Evolutionary conservation across 1,284 basidiomycete genomes (phyloP).

Genomic region (Puccinia coronata): DNA sequence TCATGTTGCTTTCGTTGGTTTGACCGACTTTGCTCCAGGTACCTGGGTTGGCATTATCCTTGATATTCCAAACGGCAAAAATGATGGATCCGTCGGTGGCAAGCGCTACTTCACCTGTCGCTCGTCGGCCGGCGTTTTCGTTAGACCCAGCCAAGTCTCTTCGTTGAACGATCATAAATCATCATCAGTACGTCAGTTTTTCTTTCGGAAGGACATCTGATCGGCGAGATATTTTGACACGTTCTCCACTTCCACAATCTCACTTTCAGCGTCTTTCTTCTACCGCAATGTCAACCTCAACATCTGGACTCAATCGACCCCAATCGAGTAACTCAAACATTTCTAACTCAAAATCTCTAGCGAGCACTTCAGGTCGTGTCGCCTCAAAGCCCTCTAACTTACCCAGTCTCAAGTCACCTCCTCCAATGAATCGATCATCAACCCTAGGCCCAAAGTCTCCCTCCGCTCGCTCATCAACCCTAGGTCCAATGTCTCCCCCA

Average conservation of each 20-base stretch:
- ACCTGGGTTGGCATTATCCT: conserved; percentile 83
- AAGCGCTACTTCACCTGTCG: conserved; percentile 81
- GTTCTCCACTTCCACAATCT: conserved; percentile 5
- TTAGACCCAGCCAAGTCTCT: conserved; percentile 82
- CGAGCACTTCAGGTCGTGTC: not conserved
- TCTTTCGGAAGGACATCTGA: conserved; percentile 20
- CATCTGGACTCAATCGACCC: conserved; percentile 34
- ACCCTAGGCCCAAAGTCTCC: conserved; percentile 22
- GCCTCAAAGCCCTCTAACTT: not conserved
- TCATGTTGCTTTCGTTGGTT: conserved; percentile 79
- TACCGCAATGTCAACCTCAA: conserved; percentile 11
- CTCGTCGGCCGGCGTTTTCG: conserved; percentile 80
- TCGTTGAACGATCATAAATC: conserved; percentile 59
- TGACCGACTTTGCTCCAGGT: conserved; percentile 78
- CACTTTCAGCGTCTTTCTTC: conserved; percentile 39
- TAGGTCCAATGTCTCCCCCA: conserved; percentile 20
- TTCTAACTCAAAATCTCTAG: not conserved
- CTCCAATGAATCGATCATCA: conserved; percentile 8
- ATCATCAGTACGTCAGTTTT: conserved; percentile 50
- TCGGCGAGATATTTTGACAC: conserved; percentile 7
- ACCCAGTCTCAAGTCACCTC: conserved; percentile 22
- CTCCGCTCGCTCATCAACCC: not conserved
- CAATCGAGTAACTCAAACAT: not conserved
- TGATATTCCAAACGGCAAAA: conserved; percentile 73
- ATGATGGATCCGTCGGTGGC: conserved; percentile 86